phyloP scores from a whole-genome alignment of 1,139 yeast species.

The Suzukiozyma palmioleophila region DNA sequence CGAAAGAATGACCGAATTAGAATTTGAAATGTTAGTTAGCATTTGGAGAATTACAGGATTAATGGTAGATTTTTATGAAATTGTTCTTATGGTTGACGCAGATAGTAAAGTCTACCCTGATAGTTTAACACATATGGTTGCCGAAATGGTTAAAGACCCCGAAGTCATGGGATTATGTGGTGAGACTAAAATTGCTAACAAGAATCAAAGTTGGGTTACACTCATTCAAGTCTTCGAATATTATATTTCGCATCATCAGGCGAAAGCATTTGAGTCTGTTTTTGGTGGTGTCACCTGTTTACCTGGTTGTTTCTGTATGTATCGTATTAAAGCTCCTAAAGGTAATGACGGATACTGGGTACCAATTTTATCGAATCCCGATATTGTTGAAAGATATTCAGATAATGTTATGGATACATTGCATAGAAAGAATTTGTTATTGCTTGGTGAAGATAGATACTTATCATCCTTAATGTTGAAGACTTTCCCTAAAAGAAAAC shows the following conservation, averaged over 20 bases:
- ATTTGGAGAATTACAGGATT: slow-evolving; percentile 88
- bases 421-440: slow-evolving; percentile 82
- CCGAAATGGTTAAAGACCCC: slow-evolving; percentile 90
- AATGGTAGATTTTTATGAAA: slow-evolving; percentile 82
- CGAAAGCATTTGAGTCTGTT: slow-evolving; percentile 93
- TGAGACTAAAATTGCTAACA: slow-evolving; percentile 91
- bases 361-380: slow-evolving; percentile 93
- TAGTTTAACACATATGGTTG: slow-evolving; percentile 86
- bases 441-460: slow-evolving; percentile 92
- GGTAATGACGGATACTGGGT: slow-evolving; percentile 93
- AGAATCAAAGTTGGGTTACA: slow-evolving; percentile 84
- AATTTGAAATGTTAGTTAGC: slow-evolving; percentile 71
- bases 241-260: slow-evolving; percentile 92
- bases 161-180: slow-evolving; percentile 94
- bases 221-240: slow-evolving; percentile 95
- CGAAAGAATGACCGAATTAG: slow-evolving; percentile 95
- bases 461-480: slow-evolving; percentile 84
- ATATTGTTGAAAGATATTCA: slow-evolving; percentile 90
- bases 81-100: slow-evolving; percentile 93
- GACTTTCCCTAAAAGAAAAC: slow-evolving; percentile 91
- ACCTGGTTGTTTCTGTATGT: slow-evolving; percentile 97
- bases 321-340: slow-evolving; percentile 90
- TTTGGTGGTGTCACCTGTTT: slow-evolving; percentile 97
- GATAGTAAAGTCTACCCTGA: slow-evolving; percentile 93
- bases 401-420: slow-evolving; percentile 85